Base-by-base conservation (phyloP, 371 early-diverging fungal genomes). In the Rhizopus arrhizus region DNA sequence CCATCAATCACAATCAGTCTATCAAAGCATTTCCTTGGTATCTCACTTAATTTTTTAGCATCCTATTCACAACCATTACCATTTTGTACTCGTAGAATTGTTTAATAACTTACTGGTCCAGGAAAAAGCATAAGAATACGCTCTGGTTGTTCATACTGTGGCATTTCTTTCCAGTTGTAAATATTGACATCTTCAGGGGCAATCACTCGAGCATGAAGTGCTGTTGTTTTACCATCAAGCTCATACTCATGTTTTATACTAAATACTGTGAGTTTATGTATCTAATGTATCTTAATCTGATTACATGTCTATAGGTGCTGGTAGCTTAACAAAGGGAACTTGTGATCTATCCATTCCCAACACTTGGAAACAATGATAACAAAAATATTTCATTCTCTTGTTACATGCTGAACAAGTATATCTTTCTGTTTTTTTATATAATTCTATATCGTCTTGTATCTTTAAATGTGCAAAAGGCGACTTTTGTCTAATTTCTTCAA, bases 1-100 rank as follows among this genome's bases (percentile, higher is more conserved):
- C 95, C 96, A 69, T 95, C 97, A 56, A 96, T 87, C 5, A 97
- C 96, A 49, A 94, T 77, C 13, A 95, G 61, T 45, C 84, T 78
- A 63, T 92, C 90, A 66, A 91, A 93, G 2, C 86, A 74, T 15
- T 63, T 69, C 22, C 71, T 51, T 2, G 84, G 81, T 42, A 92
- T 85, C 33, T 91, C 80, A 0, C 77, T 70, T 5, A 92, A 69
- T 6, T 84, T 82, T 47, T 82, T 78, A 0, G 93, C 90, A 46
- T 85, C 89, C 87, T 91, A 74, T 34, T n/a, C 34, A 64, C 16
- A 40, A 13, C 41, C 28, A 29, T 4, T 56, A 22, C 22, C 11
- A 48, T 11, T 32, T 16, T 47, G 15, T 22, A 45, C 4, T 38
- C 2, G 0, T 33, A 53, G 28, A 33, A 22, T 5, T 13, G 53